A percentile compares a stretch with the other conserved stretches of the same genome.
Evolutionary conservation across 1,139 yeast species (phyloP).

Genomic region (Kodamaea anthophila): DNA sequence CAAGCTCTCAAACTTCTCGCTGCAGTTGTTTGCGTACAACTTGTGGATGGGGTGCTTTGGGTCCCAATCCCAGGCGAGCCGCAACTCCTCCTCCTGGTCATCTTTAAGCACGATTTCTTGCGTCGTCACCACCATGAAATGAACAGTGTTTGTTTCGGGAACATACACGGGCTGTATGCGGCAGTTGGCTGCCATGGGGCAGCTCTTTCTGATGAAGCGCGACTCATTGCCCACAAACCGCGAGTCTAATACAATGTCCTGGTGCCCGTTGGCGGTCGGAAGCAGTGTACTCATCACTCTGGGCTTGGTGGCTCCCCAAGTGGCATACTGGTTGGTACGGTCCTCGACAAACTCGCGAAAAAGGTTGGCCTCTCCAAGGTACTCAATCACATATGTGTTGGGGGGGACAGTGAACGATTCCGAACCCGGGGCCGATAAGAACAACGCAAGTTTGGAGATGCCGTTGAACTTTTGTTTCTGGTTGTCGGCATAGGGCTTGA

Average conservation of each 20-base stretch:
- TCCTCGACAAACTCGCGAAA: slow-evolving; percentile 58
- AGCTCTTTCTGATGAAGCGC: slow-evolving; percentile 70
- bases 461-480: slow-evolving; percentile 67
- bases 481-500: slow-evolving; percentile 47
- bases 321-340: slow-evolving; percentile 66
- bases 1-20: slow-evolving; percentile 43
- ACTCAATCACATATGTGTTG: slow-evolving; percentile 55
- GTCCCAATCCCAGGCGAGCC: slow-evolving; percentile 91
- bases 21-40: slow-evolving; percentile 30
- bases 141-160: slow-evolving; percentile 38
- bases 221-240: slow-evolving; percentile 73
- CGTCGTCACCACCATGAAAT: slow-evolving; percentile 54
- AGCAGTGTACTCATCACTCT: slow-evolving; percentile 50
- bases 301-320: slow-evolving; percentile 84
- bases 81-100: slow-evolving; percentile 49
- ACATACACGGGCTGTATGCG: slow-evolving; percentile 50
- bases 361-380: slow-evolving; percentile 67
- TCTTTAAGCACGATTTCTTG: slow-evolving; percentile 39
- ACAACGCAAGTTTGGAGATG: slow-evolving; percentile 62
- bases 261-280: slow-evolving; percentile 18
- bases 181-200: slow-evolving; percentile 63
- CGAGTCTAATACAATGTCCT: slow-evolving; percentile 68
- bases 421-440: slow-evolving; percentile 24
- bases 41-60: slow-evolving; percentile 62
- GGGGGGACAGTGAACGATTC: slow-evolving; percentile 28